Conservation (phyloP, 495 filamentous ascomycete genomes). For the Tetracladium setigerum region DNA sequence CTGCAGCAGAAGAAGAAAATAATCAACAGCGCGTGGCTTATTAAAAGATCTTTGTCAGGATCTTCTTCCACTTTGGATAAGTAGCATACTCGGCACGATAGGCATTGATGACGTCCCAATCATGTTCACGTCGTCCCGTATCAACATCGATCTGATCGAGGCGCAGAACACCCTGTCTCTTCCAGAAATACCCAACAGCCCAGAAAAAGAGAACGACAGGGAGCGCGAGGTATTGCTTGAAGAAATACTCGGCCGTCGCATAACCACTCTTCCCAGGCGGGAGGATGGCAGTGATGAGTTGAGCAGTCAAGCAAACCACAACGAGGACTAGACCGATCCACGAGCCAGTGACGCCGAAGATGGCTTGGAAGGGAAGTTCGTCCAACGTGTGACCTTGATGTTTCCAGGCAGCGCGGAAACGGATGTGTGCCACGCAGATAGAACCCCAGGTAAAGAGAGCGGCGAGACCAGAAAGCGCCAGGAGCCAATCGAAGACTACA, state of each 20-base stretch:
- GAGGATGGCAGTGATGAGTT: background rate
- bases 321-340: constrained; percentile 53
- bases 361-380: constrained; percentile 39
- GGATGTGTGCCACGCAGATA: constrained; percentile 66
- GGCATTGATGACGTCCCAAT: constrained; percentile 22
- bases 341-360: constrained; percentile 53
- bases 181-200: constrained; percentile 47
- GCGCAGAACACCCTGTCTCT: constrained; percentile 48
- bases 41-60: too few relatives aligned
- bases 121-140: constrained; percentile 48
- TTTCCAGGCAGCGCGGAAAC: constrained; percentile 57
- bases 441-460: constrained; percentile 69
- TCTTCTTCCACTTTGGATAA: constrained; percentile 40
- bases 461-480: constrained; percentile 59
- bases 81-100: constrained; percentile 40
- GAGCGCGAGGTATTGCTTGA: constrained; percentile 51
- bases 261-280: too few relatives aligned
- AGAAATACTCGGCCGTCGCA: constrained; percentile 23
- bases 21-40: too few relatives aligned
- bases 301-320: constrained; percentile 28
- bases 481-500: constrained; percentile 58
- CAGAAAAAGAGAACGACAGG: constrained; percentile 50
- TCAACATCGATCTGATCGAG: constrained; percentile 49
- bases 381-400: constrained; percentile 42
- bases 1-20: too few relatives aligned